A percentile compares a stretch with the other conserved stretches of the same genome.
phyloP scores from a whole-genome alignment of 2,329 filamentous ascomycete genomes.

The Colletotrichum tabaci region DNA sequence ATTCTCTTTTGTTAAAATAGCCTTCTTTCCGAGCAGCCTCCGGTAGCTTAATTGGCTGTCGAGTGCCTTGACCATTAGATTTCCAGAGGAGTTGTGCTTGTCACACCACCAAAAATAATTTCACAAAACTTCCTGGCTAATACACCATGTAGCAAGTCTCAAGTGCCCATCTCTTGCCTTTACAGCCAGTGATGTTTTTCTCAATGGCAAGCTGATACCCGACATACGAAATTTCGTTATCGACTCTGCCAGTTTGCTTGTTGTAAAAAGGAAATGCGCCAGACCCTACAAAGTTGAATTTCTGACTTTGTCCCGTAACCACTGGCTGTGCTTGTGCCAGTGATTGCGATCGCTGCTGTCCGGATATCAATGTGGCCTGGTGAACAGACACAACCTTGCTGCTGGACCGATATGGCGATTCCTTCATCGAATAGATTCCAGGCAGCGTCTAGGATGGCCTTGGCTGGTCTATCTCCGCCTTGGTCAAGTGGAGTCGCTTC shows the following conservation, averaged over 20 bases:
- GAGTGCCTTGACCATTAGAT: conserved; percentile 25
- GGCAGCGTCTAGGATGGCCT: conserved; percentile 49
- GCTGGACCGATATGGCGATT: conserved; percentile 42
- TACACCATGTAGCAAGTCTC: conserved; percentile 49
- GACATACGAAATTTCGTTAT: conserved; percentile 51
- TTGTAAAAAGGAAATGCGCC: conserved; percentile 50
- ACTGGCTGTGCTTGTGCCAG: conserved; percentile 28
- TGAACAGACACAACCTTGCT: conserved; percentile 44
- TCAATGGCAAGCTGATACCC: conserved; percentile 51
- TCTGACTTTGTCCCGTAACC: conserved; percentile 42
- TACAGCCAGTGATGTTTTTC: conserved; percentile 43
- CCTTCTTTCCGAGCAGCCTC: conserved; percentile 14
- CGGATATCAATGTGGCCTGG: conserved; percentile 43
- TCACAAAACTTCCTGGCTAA: conserved; percentile 49
- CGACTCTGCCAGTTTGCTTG: conserved; percentile 45
- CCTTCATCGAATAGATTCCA: conserved; percentile 47
- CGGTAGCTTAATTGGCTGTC: not conserved
- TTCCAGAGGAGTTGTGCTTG: conserved; percentile 52
- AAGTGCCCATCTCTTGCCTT: conserved; percentile 41
- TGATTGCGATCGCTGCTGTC: conserved; percentile 36
- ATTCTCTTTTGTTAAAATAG: conserved; percentile 14
- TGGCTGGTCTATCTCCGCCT: conserved; percentile 42
- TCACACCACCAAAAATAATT: conserved; percentile 54
- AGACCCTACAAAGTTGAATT: conserved; percentile 48
- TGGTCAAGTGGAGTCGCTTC: conserved; percentile 39